These are phyloP conservation scores for Lathyrus sativus DNA, from an alignment of 306 rosid genomes.

Conservation along the genomic window DNA sequence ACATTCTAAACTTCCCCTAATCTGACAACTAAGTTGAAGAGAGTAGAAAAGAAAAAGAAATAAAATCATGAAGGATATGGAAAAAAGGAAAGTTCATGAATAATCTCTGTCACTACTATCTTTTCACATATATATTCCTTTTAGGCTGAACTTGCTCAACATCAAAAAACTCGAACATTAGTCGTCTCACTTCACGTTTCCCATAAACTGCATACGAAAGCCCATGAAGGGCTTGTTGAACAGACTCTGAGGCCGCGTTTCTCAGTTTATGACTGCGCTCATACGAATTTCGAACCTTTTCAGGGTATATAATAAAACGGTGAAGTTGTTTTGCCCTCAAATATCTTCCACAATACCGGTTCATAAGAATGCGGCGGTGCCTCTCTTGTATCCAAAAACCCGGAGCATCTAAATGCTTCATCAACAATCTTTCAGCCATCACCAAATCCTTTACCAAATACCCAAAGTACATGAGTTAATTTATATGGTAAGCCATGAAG, in stretches of 20 bases:
- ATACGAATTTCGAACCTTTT: slow-evolving; percentile 57
- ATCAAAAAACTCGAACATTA: slow-evolving; percentile 85
- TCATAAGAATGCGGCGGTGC: slow-evolving; percentile 76
- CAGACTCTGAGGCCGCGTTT: slow-evolving; percentile 66
- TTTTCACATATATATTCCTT: slow-evolving; percentile 44
- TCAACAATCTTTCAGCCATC: slow-evolving; percentile 84
- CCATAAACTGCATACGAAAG: slow-evolving; percentile 77
- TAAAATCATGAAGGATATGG: background rate
- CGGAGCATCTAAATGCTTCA: slow-evolving; percentile 92
- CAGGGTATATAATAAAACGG: slow-evolving; percentile 48
- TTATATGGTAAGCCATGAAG: background rate
- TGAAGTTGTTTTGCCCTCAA: slow-evolving; percentile 77
- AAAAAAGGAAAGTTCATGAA: slow-evolving; percentile 29
- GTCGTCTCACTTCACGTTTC: slow-evolving; percentile 75
- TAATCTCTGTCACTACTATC: slow-evolving; percentile 9
- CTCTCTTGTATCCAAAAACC: slow-evolving; percentile 74
- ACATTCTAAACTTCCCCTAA: slow-evolving; percentile 3
- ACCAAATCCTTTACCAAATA: slow-evolving; percentile 61
- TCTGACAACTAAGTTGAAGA: background rate
- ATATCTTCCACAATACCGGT: slow-evolving; percentile 74
- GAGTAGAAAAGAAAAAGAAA: slow-evolving; percentile 2
- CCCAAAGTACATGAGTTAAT: background rate
- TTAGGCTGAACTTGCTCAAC: slow-evolving; percentile 73
- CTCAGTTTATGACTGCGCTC: slow-evolving; percentile 62
- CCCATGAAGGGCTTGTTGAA: slow-evolving; percentile 82